A percentile compares a stretch with the other conserved stretches of the same genome.
Evolutionary conservation across 371 early-diverging fungal genomes (phyloP).

Genomic region (Saksenaea oblongispora): DNA sequence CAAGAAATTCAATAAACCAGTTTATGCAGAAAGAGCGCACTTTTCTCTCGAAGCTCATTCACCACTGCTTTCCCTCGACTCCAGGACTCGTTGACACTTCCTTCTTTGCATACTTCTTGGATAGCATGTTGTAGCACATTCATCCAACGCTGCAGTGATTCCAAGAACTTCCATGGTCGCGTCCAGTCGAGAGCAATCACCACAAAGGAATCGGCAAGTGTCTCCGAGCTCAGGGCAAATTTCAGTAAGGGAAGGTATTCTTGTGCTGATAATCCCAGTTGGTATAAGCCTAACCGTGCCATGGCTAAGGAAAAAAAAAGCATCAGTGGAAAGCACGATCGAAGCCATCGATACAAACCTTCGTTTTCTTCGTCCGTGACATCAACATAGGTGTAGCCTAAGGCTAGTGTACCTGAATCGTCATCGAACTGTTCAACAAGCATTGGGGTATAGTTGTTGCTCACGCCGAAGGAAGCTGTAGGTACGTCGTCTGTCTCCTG

Average conservation of each 20-base stretch:
- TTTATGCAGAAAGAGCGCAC: slow-evolving; percentile 33
- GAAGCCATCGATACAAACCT: slow-evolving; percentile 31
- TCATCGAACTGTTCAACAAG: slow-evolving; percentile 10
- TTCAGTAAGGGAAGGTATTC: slow-evolving; percentile 69
- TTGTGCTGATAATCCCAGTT: slow-evolving; percentile 68
- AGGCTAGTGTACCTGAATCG: slow-evolving; percentile 54
- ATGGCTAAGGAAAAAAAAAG: slow-evolving; percentile 52
- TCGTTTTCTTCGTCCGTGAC: slow-evolving; percentile 79
- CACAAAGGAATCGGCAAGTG: slow-evolving; percentile 61
- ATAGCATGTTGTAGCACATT: slow-evolving; percentile 58
- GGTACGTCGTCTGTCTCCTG: slow-evolving; percentile 27
- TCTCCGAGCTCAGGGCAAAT: slow-evolving; percentile 66
- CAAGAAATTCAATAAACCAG: background rate
- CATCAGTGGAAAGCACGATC: background rate
- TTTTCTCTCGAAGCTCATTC: slow-evolving; percentile 65
- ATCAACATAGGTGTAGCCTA: slow-evolving; percentile 78
- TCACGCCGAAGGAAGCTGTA: slow-evolving; percentile 21
- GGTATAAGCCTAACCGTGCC: slow-evolving; percentile 79
- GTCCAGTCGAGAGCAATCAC: slow-evolving; percentile 88
- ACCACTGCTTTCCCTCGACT: slow-evolving; percentile 62
- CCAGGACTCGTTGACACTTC: slow-evolving; percentile 38
- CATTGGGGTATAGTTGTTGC: slow-evolving; percentile 30
- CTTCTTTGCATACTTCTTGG: slow-evolving; percentile 52
- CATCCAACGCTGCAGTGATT: slow-evolving; percentile 76
- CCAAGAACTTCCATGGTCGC: slow-evolving; percentile 83